Conservation (phyloP, 768 basidiomycete genomes). For the Podaxis carcinomalis region DNA sequence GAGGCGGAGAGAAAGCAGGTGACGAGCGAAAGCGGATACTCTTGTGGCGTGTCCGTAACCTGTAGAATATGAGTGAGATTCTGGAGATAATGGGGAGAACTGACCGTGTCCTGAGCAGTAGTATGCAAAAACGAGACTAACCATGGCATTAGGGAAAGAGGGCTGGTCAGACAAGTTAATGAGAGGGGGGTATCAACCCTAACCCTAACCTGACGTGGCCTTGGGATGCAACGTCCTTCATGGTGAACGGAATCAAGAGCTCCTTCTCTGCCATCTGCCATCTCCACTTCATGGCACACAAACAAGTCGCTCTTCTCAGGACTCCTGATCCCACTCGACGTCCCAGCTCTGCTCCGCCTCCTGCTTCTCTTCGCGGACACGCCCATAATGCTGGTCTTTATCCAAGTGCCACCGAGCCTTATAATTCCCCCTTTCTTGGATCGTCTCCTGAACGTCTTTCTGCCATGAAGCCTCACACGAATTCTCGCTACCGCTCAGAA, state of each 20-base stretch:
- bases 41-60: constrained; percentile 86
- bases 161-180: background rate
- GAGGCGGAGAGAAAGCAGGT: constrained; percentile 45
- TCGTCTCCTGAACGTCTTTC: background rate
- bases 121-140: constrained; percentile 46
- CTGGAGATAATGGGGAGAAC: constrained; percentile 15
- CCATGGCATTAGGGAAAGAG: constrained; percentile 3
- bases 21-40: constrained; percentile 67
- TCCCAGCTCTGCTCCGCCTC: constrained; percentile 3
- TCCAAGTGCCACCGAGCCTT: background rate
- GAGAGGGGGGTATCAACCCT: constrained; percentile 1
- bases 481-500: background rate
- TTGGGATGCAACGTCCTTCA: background rate
- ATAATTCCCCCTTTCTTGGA: background rate
- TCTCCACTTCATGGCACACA: constrained; percentile 2
- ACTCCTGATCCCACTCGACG: background rate
- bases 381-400: background rate
- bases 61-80: constrained; percentile 19
- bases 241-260: no score
- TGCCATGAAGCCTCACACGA: background rate
- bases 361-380: background rate
- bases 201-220: constrained; percentile 14
- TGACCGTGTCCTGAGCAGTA: constrained; percentile 76
- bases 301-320: background rate
- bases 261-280: no score